These are phyloP conservation scores for Phytophthora vignae DNA, from an alignment of 352 stramenopile genomes.

Conservation along the genomic window DNA sequence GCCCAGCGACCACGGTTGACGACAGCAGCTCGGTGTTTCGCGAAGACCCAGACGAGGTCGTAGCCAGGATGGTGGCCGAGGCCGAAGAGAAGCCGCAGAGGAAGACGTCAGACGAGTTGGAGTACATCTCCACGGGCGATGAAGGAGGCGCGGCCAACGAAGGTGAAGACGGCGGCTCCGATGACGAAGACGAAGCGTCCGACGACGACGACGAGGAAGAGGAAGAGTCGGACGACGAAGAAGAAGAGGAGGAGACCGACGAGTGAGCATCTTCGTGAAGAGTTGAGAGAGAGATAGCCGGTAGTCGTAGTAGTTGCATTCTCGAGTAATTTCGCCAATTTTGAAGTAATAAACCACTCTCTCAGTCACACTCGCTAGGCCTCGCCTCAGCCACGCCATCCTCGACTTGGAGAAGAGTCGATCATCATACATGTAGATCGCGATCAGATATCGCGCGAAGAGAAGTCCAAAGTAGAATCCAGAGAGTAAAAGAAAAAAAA, in stretches of 20 bases:
- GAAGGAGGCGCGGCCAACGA: too few species aligned
- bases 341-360: too few species aligned
- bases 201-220: not conserved
- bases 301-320: not conserved
- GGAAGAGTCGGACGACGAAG: not conserved
- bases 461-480: too few species aligned
- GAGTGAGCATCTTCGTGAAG: not conserved
- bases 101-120: not conserved
- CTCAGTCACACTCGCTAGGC: too few species aligned
- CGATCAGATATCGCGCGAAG: too few species aligned
- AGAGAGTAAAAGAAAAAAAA: too few species aligned
- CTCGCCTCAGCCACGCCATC: too few species aligned
- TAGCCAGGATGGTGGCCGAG: not conserved
- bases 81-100: too few species aligned
- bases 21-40: not conserved
- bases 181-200: not conserved
- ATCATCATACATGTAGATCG: too few species aligned
- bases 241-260: not conserved
- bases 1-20: not conserved
- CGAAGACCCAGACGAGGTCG: not conserved
- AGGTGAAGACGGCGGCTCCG: too few species aligned
- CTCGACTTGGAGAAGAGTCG: too few species aligned
- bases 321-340: not conserved
- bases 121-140: not conserved
- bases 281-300: not conserved